Evolutionary conservation across 2,329 filamentous ascomycete genomes (phyloP).

Genomic region (Fusarium hostae): DNA sequence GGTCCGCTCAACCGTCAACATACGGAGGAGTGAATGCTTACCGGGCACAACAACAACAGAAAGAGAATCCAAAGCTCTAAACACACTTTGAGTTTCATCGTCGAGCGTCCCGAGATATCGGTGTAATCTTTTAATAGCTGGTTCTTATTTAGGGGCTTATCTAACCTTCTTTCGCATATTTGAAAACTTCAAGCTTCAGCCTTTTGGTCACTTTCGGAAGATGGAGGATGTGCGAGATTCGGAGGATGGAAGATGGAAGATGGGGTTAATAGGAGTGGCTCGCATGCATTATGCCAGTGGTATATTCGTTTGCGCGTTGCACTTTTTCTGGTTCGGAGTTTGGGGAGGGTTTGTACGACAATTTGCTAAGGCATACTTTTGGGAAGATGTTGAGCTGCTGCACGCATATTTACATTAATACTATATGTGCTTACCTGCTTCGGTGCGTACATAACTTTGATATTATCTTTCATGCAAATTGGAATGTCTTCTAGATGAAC

Average conservation of each 20-base stretch:
- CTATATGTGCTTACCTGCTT: rapidly evolving
- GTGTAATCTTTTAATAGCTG: neutral
- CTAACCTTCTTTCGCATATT: neutral
- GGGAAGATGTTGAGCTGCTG: neutral
- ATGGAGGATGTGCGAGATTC: neutral
- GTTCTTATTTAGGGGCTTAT: too few relatives aligned
- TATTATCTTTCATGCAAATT: neutral
- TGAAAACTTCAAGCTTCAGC: neutral
- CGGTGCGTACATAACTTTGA: neutral
- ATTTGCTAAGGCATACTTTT: neutral
- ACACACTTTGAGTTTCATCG: too few relatives aligned
- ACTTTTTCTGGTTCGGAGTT: neutral
- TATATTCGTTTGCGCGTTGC: neutral
- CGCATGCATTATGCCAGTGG: too few relatives aligned
- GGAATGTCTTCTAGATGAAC: neutral
- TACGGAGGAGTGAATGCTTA: conserved; percentile 47
- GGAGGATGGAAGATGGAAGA: neutral
- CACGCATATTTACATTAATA: neutral
- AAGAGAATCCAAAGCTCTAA: neutral
- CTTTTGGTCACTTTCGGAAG: neutral
- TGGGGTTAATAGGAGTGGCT: neutral
- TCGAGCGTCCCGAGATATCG: neutral
- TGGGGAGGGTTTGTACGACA: neutral
- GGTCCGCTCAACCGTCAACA: conserved; percentile 2
- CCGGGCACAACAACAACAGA: conserved; percentile 21